Evolutionary conservation across 2,329 filamentous ascomycete genomes (phyloP).

Genomic region (Verticillium nubilum): DNA sequence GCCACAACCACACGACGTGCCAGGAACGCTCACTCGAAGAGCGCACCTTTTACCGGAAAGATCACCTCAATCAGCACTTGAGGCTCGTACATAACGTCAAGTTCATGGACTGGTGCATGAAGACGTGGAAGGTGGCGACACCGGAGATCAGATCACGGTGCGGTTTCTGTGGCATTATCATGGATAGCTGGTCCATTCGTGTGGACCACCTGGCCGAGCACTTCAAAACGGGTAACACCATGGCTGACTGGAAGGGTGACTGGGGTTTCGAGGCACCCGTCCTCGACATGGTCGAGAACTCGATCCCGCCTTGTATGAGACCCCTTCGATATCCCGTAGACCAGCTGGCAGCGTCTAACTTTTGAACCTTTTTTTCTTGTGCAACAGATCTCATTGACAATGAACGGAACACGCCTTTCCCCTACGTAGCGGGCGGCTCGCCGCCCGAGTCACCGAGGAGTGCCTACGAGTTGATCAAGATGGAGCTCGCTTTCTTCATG

Average conservation of each 20-base stretch:
- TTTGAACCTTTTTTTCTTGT: slow-evolving; percentile 19
- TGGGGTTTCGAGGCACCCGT: slow-evolving; percentile 62
- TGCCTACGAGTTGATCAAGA: slow-evolving; percentile 57
- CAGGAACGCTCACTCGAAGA: slow-evolving; percentile 59
- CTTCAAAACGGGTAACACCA: slow-evolving; percentile 60
- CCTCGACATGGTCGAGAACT: slow-evolving; percentile 59
- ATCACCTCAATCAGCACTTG: slow-evolving; percentile 62
- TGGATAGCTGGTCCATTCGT: slow-evolving; percentile 56
- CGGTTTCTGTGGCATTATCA: slow-evolving; percentile 58
- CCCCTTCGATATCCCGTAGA: slow-evolving; percentile 28
- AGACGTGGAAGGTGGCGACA: slow-evolving; percentile 54
- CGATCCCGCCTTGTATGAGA: slow-evolving; percentile 58
- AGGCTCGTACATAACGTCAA: slow-evolving; percentile 59
- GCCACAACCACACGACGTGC: slow-evolving; percentile 58
- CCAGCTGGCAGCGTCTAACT: slow-evolving; percentile 32
- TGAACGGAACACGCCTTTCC: slow-evolving; percentile 52
- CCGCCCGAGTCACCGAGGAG: slow-evolving; percentile 43
- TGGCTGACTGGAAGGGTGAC: slow-evolving; percentile 66
- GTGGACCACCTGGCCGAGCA: slow-evolving; percentile 62
- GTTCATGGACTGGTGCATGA: slow-evolving; percentile 59
- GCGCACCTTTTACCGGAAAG: slow-evolving; percentile 61
- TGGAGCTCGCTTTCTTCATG: slow-evolving; percentile 49
- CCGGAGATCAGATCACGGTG: slow-evolving; percentile 59
- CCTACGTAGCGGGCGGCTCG: slow-evolving; percentile 42
- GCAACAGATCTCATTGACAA: slow-evolving; percentile 56